phyloP scores from a whole-genome alignment of 306 rosid species.

The Acacia acuminata region DNA sequence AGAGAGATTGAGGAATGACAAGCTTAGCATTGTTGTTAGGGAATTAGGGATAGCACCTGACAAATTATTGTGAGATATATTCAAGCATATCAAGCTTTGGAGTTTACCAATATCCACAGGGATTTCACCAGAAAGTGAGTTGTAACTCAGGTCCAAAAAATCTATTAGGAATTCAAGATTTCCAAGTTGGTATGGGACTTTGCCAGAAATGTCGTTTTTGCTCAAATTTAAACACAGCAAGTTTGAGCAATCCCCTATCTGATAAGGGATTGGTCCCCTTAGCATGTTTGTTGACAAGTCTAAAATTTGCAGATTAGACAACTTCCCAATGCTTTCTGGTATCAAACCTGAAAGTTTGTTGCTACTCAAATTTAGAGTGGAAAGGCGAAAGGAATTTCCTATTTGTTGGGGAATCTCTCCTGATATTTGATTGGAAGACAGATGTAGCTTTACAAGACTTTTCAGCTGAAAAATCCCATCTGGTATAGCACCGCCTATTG shows the following conservation, averaged over 20 bases:
- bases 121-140: background rate
- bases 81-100: background rate
- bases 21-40: background rate
- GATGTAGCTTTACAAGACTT: fast-evolving
- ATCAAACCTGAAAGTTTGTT: background rate
- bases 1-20: background rate
- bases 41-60: background rate
- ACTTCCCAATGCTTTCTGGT: background rate
- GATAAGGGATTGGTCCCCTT: background rate
- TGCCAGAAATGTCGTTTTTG: background rate
- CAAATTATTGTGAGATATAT: background rate
- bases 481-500: too few species aligned
- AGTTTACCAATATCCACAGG: background rate
- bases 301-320: background rate
- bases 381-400: fast-evolving
- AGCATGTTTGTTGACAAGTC: fast-evolving
- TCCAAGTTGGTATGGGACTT: background rate
- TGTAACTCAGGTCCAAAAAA: background rate
- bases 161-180: background rate
- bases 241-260: background rate
- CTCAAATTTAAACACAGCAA: background rate
- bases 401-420: background rate
- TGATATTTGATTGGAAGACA: background rate
- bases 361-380: fast-evolving
- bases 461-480: too few species aligned